Percentiles rank a stretch among this genome's conserved stretches.
Conservation (phyloP, 2,329 filamentous ascomycete genomes). For the Zarea fungicola region DNA sequence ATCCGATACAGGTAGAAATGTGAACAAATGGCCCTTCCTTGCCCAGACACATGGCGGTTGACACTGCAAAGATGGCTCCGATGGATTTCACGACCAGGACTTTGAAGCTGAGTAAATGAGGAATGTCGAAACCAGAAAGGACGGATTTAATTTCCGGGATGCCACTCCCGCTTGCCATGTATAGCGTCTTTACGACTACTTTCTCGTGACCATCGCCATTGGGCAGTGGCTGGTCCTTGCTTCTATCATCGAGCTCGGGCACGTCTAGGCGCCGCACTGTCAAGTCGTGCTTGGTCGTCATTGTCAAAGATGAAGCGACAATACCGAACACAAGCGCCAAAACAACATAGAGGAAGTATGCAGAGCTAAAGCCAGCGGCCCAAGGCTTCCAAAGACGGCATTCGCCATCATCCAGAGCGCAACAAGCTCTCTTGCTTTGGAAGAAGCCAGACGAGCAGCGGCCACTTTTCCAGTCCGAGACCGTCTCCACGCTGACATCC, state of each 20-base stretch:
- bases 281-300: conserved; percentile 80
- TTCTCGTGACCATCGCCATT: background rate
- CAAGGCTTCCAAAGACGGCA: conserved; percentile 86
- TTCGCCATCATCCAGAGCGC: conserved; percentile 79
- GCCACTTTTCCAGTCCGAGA: conserved; percentile 92
- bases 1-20: conserved; percentile 94
- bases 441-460: conserved; percentile 88
- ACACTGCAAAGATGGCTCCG: conserved; percentile 84
- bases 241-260: conserved; percentile 12
- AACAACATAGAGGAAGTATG: conserved; percentile 23
- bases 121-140: conserved; percentile 86
- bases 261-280: conserved; percentile 78
- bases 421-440: conserved; percentile 86
- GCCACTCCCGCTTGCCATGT: conserved; percentile 79
- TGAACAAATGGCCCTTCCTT: conserved; percentile 96
- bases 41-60: conserved; percentile 92
- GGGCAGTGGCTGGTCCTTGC: background rate
- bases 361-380: conserved; percentile 43
- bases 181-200: conserved; percentile 44
- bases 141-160: conserved; percentile 98
- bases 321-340: conserved; percentile 57
- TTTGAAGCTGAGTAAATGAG: conserved; percentile 79
- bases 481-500: conserved; percentile 86
- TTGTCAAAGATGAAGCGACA: conserved; percentile 61
- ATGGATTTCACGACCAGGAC: conserved; percentile 86